Conservation (phyloP, 352 stramenopile genomes). For the Phytophthora vignae region DNA sequence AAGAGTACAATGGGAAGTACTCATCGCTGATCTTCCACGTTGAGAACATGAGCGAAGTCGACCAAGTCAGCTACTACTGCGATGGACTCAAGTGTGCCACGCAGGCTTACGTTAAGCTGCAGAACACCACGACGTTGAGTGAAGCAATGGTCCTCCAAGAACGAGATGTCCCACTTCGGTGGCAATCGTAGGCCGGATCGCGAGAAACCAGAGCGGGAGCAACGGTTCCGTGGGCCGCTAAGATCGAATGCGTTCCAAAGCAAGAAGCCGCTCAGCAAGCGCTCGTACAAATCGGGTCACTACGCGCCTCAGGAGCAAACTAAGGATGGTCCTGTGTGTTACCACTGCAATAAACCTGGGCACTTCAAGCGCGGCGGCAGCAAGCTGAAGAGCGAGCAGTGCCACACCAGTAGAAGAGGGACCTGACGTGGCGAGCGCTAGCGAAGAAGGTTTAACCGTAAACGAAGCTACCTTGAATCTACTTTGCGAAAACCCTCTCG, state of each 20-base stretch:
- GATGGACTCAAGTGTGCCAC: slow-evolving; percentile 16
- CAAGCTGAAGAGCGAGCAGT: slow-evolving; percentile 16
- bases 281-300: slow-evolving; percentile 18
- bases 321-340: slow-evolving; percentile 18
- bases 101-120: slow-evolving; percentile 8
- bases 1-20: not conserved
- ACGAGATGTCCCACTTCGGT: slow-evolving; percentile 20
- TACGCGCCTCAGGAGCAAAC: slow-evolving; percentile 3
- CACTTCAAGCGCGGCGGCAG: slow-evolving; percentile 16
- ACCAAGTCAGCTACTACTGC: slow-evolving; percentile 17
- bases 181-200: not conserved
- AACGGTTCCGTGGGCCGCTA: not conserved
- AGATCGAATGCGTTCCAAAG: not conserved
- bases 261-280: slow-evolving; percentile 19
- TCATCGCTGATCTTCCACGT: not conserved
- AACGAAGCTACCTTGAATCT: slow-evolving; percentile 26
- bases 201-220: slow-evolving; percentile 11
- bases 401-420: slow-evolving; percentile 28
- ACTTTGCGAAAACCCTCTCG: not conserved
- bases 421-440: slow-evolving; percentile 22
- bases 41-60: not conserved
- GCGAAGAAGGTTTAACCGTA: slow-evolving; percentile 21
- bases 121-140: slow-evolving; percentile 2
- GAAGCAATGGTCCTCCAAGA: slow-evolving; percentile 23
- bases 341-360: slow-evolving; percentile 13